Conservation (phyloP, 306 rosid genomes). For the Luffa aegyptiaca region DNA sequence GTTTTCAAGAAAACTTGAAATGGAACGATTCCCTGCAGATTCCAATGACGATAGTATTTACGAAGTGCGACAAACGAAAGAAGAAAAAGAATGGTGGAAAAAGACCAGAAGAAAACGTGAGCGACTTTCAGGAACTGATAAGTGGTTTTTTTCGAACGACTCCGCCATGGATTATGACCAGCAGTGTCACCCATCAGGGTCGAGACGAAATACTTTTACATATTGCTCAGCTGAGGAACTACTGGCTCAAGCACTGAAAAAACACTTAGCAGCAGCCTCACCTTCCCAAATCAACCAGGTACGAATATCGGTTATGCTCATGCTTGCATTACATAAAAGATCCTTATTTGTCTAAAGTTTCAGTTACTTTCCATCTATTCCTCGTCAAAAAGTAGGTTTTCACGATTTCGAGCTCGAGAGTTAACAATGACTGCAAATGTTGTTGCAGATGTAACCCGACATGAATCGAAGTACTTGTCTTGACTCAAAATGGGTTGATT, state of each 20-base stretch:
- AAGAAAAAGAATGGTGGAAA: constrained; percentile 89
- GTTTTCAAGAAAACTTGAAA: background rate
- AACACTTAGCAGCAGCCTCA: background rate
- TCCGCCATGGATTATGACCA: constrained; percentile 99
- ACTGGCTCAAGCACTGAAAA: constrained; percentile 85
- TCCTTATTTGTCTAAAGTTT: background rate
- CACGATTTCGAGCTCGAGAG: background rate
- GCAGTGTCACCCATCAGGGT: constrained; percentile 85
- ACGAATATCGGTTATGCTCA: background rate
- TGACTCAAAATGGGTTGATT: background rate
- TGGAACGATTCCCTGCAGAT: constrained; percentile 37
- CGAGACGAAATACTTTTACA: constrained; percentile 91
- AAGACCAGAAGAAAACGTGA: constrained; percentile 76
- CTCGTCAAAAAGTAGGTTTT: background rate
- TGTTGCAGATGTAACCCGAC: background rate
- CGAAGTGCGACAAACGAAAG: constrained; percentile 97
- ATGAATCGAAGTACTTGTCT: background rate
- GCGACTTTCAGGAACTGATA: constrained; percentile 76
- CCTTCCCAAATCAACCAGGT: background rate
- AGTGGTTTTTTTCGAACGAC: constrained; percentile 56
- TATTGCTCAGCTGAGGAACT: constrained; percentile 89
- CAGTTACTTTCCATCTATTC: background rate
- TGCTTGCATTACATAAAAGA: background rate
- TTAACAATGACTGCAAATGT: background rate
- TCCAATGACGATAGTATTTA: constrained; percentile 91